Evolutionary conservation across 768 basidiomycete genomes (phyloP).

Genomic region (Mycena floridula): DNA sequence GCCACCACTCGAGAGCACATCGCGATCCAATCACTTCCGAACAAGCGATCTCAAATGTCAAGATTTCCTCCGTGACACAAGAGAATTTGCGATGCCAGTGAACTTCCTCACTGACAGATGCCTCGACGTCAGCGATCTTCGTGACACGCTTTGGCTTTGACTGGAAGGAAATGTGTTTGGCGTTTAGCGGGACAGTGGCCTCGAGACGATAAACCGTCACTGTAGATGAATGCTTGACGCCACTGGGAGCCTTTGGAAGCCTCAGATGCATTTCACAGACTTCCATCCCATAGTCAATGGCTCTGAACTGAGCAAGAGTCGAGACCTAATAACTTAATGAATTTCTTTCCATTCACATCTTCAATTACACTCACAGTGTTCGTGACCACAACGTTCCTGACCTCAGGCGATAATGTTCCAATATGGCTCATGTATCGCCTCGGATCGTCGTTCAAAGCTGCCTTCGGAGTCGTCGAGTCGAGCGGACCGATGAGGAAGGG

Average conservation of each 20-base stretch:
- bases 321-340: slow-evolving; percentile 9
- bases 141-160: not conserved
- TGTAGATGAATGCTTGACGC: not conserved
- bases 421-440: slow-evolving; percentile 8
- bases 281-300: slow-evolving; percentile 18
- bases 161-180: not conserved
- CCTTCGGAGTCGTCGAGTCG: slow-evolving; percentile 2
- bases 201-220: not conserved
- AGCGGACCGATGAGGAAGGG: slow-evolving; percentile 9
- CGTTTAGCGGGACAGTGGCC: not conserved
- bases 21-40: not conserved
- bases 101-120: not conserved
- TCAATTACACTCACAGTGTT: slow-evolving; percentile 6
- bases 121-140: not conserved
- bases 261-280: slow-evolving; percentile 7
- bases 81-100: not conserved
- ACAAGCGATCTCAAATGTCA: not conserved
- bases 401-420: slow-evolving; percentile 14
- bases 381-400: slow-evolving; percentile 8
- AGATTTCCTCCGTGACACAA: not conserved
- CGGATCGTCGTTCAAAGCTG: slow-evolving; percentile 7
- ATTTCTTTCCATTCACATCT: not conserved
- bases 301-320: slow-evolving; percentile 16
- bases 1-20: not conserved
- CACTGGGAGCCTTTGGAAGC: slow-evolving; percentile 1